Evolutionary conservation across 108 stramenopile genomes (phyloP), one percentile per base, ranked within the genome.

Genomic region (Pseudonitzschia delicatissima): DNA sequence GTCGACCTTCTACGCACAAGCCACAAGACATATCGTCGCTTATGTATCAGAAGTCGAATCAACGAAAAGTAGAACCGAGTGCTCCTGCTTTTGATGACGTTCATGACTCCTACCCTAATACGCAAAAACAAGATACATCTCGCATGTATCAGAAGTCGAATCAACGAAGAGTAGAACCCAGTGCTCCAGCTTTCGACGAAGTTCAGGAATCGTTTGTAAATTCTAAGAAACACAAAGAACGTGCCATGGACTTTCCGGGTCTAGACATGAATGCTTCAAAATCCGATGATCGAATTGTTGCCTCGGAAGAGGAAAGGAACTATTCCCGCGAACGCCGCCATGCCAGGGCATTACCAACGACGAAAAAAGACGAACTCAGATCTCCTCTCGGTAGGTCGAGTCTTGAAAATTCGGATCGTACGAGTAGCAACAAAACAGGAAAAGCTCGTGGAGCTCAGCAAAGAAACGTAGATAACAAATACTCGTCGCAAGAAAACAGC

Each of bases 331-430:
- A n/a, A n/a, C n/a, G n/a, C n/a, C n/a, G n/a, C n/a, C n/a, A n/a
- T n/a, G n/a, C n/a, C n/a, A n/a, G n/a, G n/a, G n/a, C n/a, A n/a
- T n/a, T n/a, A n/a, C n/a, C n/a, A 33, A 55, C 13, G 15, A 31
- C 2, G 28, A 9, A 27, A 32, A 6, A 55, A 33, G 31, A 33
- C 28, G 32, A 55, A 27, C 53, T 55, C 53, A 55, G 13, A 55
- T 33, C 53, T 55, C 53, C 53, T 55, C 53, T 55, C 13, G 53
- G 53, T 33, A 27, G 53, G 6, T 55, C 53, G 6, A 27, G 53
- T 18, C 13, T 55, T 8, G 53, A 55, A 27, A 55, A 55, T 27
- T 55, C 53, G 2, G 53, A 55, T 33, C 15, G 2, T 55, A 55
- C 31, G 11, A 8, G 29, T 55, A 7, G 5, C n/a, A n/a, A n/a